phyloP scores from a whole-genome alignment of 225 moss, liverwort and hornwort species.

The Pseudoscleropodium purum region DNA sequence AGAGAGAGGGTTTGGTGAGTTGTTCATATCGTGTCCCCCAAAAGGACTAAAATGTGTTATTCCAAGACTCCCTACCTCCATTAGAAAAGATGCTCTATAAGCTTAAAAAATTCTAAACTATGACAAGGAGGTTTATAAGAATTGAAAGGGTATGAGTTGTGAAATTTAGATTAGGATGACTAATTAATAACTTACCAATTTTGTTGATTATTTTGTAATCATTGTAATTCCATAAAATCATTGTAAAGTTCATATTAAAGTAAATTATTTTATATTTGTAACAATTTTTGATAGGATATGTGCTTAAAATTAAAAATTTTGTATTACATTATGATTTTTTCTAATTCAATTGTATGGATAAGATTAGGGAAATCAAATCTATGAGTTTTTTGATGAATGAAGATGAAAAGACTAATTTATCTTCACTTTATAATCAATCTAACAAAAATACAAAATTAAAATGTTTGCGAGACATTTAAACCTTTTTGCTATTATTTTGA shows the following conservation, averaged over 20 bases:
- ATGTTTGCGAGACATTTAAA: neutral
- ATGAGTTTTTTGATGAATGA: neutral
- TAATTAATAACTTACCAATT: neutral
- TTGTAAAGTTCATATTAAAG: neutral
- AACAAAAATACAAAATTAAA: neutral
- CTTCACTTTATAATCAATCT: neutral
- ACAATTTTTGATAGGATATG: fast-evolving
- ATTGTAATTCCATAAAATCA: neutral
- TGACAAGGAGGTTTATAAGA: neutral
- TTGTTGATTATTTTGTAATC: neutral
- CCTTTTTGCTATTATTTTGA: neutral
- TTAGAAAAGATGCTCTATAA: neutral
- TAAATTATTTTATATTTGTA: neutral
- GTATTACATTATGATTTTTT: no score
- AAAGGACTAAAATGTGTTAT: neutral
- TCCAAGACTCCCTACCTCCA: fast-evolving
- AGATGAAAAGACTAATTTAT: neutral
- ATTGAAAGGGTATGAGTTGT: neutral
- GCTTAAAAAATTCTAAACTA: no score
- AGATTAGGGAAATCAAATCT: neutral
- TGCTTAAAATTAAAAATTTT: neutral
- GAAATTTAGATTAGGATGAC: neutral
- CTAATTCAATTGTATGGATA: neutral
- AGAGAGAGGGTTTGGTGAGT: neutral
- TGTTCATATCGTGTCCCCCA: neutral